Conservation (phyloP, 805 yeast genomes). For the Metschnikowia arizonensis region DNA sequence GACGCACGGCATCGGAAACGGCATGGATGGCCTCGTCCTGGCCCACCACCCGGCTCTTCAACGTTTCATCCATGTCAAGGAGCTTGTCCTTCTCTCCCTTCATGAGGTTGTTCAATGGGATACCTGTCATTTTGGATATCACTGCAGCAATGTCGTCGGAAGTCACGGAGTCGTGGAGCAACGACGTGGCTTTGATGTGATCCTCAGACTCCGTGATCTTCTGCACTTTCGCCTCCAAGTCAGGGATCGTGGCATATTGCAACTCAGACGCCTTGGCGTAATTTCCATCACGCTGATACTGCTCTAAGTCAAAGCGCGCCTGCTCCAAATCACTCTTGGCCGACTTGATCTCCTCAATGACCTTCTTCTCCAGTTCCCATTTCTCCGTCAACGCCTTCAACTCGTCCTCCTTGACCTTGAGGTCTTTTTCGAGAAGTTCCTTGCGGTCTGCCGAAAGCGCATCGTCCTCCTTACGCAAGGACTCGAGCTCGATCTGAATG, state of each 20-base stretch:
- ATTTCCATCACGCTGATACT: slow-evolving; percentile 77
- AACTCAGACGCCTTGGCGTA: slow-evolving; percentile 86
- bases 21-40: slow-evolving; percentile 93
- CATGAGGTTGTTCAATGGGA: slow-evolving; percentile 85
- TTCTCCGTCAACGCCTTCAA: slow-evolving; percentile 65
- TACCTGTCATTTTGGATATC: slow-evolving; percentile 91
- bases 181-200: slow-evolving; percentile 23
- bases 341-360: slow-evolving; percentile 69
- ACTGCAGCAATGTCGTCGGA: slow-evolving; percentile 92
- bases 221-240: slow-evolving; percentile 60
- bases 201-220: slow-evolving; percentile 38
- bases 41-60: slow-evolving; percentile 80
- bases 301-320: slow-evolving; percentile 78
- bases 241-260: slow-evolving; percentile 84
- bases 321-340: slow-evolving; percentile 82
- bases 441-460: slow-evolving; percentile 75
- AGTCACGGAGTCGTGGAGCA: slow-evolving; percentile 88
- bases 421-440: slow-evolving; percentile 64
- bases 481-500: slow-evolving; percentile 90
- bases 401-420: slow-evolving; percentile 61
- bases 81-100: slow-evolving; percentile 93
- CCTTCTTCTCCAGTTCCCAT: slow-evolving; percentile 82
- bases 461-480: slow-evolving; percentile 89
- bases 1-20: slow-evolving; percentile 88
- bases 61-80: slow-evolving; percentile 76